These are phyloP conservation scores for Meyerozyma athensensis DNA, from an alignment of 1,139 yeast genomes.

Conservation along the genomic window DNA sequence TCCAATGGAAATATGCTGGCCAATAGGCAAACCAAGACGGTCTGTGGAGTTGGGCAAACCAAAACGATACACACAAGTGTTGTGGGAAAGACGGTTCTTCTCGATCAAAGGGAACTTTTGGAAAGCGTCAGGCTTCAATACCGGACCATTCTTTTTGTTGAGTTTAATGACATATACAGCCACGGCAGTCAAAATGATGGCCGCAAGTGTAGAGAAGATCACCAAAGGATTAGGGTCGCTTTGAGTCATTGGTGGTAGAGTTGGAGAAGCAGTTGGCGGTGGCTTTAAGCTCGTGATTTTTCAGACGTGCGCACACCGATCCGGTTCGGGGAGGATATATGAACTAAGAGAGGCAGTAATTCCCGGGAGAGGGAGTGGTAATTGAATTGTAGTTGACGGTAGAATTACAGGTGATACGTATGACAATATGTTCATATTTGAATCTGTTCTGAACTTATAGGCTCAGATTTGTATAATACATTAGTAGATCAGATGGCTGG, in stretches of 20 bases:
- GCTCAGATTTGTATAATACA: no score
- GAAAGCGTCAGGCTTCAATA: conserved; percentile 62
- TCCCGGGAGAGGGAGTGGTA: no score
- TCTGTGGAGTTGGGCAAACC: conserved; percentile 75
- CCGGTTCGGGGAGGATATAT: neutral
- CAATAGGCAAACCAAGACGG: conserved; percentile 85
- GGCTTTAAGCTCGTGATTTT: neutral
- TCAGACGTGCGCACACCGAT: conserved; percentile 3
- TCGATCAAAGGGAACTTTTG: conserved; percentile 79
- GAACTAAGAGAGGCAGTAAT: neutral
- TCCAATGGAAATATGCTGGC: conserved; percentile 83
- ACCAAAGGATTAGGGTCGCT: conserved; percentile 12
- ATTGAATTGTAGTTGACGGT: neutral
- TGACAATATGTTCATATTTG: neutral
- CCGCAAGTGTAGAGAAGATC: conserved; percentile 37
- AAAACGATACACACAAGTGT: conserved; percentile 81
- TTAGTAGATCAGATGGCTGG: no score
- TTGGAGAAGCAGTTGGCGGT: neutral
- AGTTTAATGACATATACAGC: conserved; percentile 35
- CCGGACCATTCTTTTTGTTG: conserved; percentile 41
- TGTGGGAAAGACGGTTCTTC: conserved; percentile 74
- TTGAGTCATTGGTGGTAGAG: conserved; percentile 9
- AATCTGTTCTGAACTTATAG: no score
- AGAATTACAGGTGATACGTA: neutral
- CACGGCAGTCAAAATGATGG: conserved; percentile 35